Evolutionary conservation across 2,329 filamentous ascomycete species (phyloP), one percentile per base, ranked within the genome.

Genomic region (Pseudogymnoascus sp.): DNA sequence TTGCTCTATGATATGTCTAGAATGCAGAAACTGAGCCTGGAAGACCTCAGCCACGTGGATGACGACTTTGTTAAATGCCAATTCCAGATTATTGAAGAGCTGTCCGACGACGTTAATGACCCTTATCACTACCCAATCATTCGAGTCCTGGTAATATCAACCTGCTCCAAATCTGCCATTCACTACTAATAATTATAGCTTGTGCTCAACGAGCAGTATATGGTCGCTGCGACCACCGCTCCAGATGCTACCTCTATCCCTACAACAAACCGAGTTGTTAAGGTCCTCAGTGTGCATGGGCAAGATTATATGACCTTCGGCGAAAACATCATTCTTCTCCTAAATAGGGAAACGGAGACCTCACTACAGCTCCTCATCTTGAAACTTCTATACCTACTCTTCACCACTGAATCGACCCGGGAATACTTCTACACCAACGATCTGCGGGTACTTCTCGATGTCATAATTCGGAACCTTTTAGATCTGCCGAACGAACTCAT

Each of bases 351-450:
- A 79, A 91, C 89, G 9, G 93, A 97, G 75, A 96, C 95, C 0
- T 93, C 92, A 1, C 83, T 96, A 38, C 96, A 99, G 75, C 82
- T 99, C 26, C 83, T 99, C n/a, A 97, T 97, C 65, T 82, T 99
- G 44, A 99, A 99, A 76, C 84, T 97, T 4, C 81, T 99, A 29
- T 99, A 97, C 76, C 85, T 99, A 37, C 83, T 99, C 9, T 99
- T 99, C 76, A 96, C 93, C 4, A 97, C 91, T 9, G 86, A 86
- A 63, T 85, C 89, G 15, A 99, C 95, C 0, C 91, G 95, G 74
- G 95, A 99, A 77, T 99, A 97, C 76, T 99, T 99, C 73, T 99
- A 97, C 76, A 97, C 92, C 29, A 99, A 99, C 73, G 95, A 99
- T 72, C 81, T 99, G 31, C 90, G 91, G 64, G 95, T 99, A 4